Evolutionary conservation across 768 basidiomycete genomes (phyloP).

Genomic region (Boletus barrowsii): DNA sequence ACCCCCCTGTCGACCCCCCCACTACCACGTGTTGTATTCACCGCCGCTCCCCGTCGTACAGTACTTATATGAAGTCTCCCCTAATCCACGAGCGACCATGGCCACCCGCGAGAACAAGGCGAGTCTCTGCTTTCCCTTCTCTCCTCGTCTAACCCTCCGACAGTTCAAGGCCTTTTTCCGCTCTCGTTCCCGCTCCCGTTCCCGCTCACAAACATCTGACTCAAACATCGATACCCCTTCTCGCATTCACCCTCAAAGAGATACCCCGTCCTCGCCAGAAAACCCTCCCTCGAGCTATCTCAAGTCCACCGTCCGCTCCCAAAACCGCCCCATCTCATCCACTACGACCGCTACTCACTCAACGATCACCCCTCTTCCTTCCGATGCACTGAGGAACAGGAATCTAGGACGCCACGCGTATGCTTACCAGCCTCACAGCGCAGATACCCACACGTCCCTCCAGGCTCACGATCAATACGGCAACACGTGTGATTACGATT

Average conservation of each 20-base stretch:
- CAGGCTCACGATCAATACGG: conserved; percentile 13
- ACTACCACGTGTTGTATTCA: no score
- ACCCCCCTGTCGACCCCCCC: no score
- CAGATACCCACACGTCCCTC: conserved; percentile 10
- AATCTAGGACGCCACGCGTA: conserved; percentile 18
- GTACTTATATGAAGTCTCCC: not conserved
- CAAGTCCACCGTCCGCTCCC: conserved; percentile 45
- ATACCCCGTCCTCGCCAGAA: not conserved
- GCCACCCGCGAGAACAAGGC: conserved; percentile 35
- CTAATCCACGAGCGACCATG: not conserved
- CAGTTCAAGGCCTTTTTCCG: conserved; percentile 63
- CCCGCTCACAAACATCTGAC: conserved; percentile 32
- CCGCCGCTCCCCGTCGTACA: no score
- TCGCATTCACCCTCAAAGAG: no score
- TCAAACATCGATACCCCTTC: not conserved
- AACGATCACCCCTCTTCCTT: conserved; percentile 57
- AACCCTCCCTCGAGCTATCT: conserved; percentile 19
- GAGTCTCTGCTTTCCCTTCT: not conserved
- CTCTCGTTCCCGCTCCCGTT: conserved; percentile 51
- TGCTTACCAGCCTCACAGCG: conserved; percentile 9
- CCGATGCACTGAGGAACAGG: conserved; percentile 34
- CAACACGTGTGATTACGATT: conserved; percentile 12
- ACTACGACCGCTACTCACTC: conserved; percentile 61
- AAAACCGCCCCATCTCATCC: conserved; percentile 63
- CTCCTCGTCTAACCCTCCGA: not conserved